phyloP scores from a whole-genome alignment of 2,329 filamentous ascomycete genomes.

The Aschersonia sp. region DNA sequence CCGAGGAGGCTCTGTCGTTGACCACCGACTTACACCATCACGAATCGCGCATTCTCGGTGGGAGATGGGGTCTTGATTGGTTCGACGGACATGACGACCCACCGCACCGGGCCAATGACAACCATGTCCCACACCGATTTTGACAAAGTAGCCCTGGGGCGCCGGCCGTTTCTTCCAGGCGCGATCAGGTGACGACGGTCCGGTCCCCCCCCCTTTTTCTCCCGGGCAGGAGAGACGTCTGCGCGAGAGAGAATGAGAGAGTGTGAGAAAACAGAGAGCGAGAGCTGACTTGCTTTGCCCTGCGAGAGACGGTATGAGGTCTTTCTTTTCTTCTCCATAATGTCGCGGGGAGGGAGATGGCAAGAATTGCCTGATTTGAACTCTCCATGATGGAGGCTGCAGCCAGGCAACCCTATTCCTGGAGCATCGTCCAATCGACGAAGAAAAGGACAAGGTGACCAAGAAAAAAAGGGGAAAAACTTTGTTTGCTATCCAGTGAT shows the following conservation, averaged over 20 bases:
- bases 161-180: neutral
- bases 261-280: neutral
- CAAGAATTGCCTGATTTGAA: no score
- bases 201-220: no score
- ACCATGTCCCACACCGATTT: constrained; percentile 16
- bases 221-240: neutral
- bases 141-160: constrained; percentile 5
- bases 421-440: no score
- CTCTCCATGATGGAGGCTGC: no score
- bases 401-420: no score
- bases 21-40: constrained; percentile 23
- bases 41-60: constrained; percentile 17
- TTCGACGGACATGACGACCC: constrained; percentile 6
- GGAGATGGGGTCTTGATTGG: constrained; percentile 15
- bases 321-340: no score
- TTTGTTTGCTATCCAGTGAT: no score
- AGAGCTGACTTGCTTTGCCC: no score
- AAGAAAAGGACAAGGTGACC: no score
- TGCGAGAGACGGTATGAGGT: no score
- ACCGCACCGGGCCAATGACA: constrained; percentile 13
- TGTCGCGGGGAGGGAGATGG: no score
- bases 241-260: neutral
- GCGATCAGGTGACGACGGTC: constrained; percentile 9
- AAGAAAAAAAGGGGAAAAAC: no score
- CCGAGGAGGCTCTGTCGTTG: constrained; percentile 18